Evolutionary conservation across 495 filamentous ascomycete species (phyloP), one percentile per base, ranked within the genome.

Genomic region (Bacidia gigantensis): DNA sequence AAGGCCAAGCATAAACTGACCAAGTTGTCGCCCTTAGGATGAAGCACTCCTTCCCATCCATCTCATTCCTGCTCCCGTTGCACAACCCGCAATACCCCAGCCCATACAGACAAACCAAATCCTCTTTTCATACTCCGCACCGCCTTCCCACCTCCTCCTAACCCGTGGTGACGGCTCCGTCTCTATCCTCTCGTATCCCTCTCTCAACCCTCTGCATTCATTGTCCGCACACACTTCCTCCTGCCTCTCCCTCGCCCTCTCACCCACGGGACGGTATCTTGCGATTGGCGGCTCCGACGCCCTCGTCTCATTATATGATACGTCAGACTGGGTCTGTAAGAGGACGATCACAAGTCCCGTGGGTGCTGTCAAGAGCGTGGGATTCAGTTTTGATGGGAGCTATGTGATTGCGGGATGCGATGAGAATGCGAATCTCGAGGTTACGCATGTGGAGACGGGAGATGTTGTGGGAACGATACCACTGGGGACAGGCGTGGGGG

Each of bases 241-340:
- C 20, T 90, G 84, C 57, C 71, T 84, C 51, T 74, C 81, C 10
- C 70, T 84, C 38, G 74, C 82, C 49, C 72, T 89, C 42, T 83
- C 84, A 10, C 87, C 89, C 1, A 82, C 77, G 18, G 86, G 81
- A 29, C 76, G 79, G 45, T 87, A 87, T 60, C 74, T 98, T 18
- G 92, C 93, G 17, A 80, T 89, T 2, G 93, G 90, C 39, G 90
- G 87, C 9, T 83, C 82, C 49, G 93, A 98, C 66, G 85, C 88
- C 0, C 76, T 95, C 14, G 84, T 96, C 46, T 74, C 84, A 3
- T 76, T 97, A 14, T 98, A 89, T 84, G 89, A 96, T 63, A 95
- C 93, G 0, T 78, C 76, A 26, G 85, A 93, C 60, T 96, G 88
- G 89, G 82, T 92, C 49, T 95, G 87, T 62, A 74, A 82, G 45